Evolutionary conservation across 768 basidiomycete species (phyloP).

Genomic region (Calocybe indica): DNA sequence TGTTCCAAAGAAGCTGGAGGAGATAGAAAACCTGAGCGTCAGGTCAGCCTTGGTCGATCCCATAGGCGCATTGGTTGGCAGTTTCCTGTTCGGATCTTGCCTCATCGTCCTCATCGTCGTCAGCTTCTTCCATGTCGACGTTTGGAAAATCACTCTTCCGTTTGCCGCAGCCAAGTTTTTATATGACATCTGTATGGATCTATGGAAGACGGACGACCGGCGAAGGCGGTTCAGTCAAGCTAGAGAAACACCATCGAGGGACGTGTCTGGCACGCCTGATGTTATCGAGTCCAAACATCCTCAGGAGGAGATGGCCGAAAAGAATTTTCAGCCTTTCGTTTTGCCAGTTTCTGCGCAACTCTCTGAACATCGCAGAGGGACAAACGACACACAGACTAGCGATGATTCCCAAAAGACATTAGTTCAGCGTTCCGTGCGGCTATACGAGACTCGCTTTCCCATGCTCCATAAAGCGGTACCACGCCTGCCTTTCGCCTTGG

Average conservation of each 20-base stretch:
- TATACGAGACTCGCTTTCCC: conserved; percentile 43
- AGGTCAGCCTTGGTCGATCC: conserved; percentile 68
- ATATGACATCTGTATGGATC: conserved; percentile 60
- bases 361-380: too few species aligned
- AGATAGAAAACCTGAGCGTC: conserved; percentile 35
- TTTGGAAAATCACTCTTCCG: conserved; percentile 81
- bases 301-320: too few species aligned
- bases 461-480: conserved; percentile 61
- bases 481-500: conserved; percentile 71
- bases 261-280: too few species aligned
- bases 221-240: too few species aligned
- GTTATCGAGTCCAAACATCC: too few species aligned
- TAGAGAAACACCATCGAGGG: too few species aligned
- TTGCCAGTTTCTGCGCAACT: too few species aligned
- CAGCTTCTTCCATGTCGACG: conserved; percentile 70
- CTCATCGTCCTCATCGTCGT: conserved; percentile 72
- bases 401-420: not conserved
- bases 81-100: conserved; percentile 56
- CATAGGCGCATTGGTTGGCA: conserved; percentile 68
- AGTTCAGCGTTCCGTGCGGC: conserved; percentile 1
- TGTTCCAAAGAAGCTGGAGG: conserved; percentile 41
- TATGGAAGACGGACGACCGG: conserved; percentile 6
- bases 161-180: conserved; percentile 69
- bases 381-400: too few species aligned
- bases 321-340: too few species aligned